Evolutionary conservation across 2,329 filamentous ascomycete species (phyloP).

Genomic region (Pseudogymnoascus destructans): DNA sequence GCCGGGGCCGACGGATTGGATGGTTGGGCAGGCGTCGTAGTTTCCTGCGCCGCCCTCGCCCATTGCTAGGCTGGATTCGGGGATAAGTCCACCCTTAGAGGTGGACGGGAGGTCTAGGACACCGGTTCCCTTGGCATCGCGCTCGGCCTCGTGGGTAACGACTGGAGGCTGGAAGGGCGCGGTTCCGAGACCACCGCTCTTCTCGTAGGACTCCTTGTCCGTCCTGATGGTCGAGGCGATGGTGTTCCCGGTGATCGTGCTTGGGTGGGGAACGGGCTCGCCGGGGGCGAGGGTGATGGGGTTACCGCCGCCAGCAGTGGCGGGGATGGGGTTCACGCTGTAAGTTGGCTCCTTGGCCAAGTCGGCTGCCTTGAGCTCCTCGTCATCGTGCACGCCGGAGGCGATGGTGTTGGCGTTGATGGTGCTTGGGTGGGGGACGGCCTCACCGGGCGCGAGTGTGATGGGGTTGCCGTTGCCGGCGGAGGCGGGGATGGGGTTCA

Average conservation of each 20-base stretch:
- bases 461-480: conserved; percentile 65
- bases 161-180: conserved; percentile 24
- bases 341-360: conserved; percentile 33
- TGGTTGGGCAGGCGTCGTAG: conserved; percentile 37
- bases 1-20: conserved; percentile 34
- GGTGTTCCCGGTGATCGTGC: conserved; percentile 51
- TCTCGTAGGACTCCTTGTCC: conserved; percentile 79
- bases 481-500: conserved; percentile 51
- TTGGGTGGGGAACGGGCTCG: conserved; percentile 61
- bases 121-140: conserved; percentile 24
- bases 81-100: conserved; percentile 50
- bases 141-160: conserved; percentile 31
- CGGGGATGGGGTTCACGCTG: conserved; percentile 48
- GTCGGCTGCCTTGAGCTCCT: conserved; percentile 55
- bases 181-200: conserved; percentile 46
- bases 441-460: conserved; percentile 64
- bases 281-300: conserved; percentile 68
- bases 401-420: conserved; percentile 48
- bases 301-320: conserved; percentile 54
- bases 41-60: conserved; percentile 30
- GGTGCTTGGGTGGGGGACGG: conserved; percentile 56
- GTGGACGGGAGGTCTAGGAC: conserved; percentile 41
- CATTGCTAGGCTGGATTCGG: conserved; percentile 71
- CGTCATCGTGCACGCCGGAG: conserved; percentile 62
- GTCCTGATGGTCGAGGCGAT: conserved; percentile 59